Percentiles rank a stretch among this genome's conserved stretches.
phyloP scores from a whole-genome alignment of 2,329 filamentous ascomycete species.

The Trichoderma lentiforme region DNA sequence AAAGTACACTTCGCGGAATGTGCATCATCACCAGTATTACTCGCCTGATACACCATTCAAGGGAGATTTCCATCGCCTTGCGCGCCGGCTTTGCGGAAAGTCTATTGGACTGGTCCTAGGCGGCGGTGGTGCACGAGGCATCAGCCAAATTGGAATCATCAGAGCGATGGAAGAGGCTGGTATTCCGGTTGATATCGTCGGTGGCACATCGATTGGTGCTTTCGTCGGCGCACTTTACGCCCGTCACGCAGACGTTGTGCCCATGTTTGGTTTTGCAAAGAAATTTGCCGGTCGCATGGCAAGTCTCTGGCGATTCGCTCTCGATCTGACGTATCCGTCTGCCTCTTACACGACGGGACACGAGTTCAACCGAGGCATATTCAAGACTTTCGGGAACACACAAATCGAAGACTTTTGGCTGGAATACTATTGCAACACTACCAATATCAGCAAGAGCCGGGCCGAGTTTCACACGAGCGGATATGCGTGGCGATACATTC shows the following conservation, averaged over 20 bases:
- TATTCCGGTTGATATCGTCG: constrained; percentile 91
- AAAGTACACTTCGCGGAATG: constrained; percentile 91
- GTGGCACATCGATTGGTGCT: constrained; percentile 92
- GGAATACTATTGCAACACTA: constrained; percentile 98
- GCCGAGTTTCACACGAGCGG: constrained; percentile 92
- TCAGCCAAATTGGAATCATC: constrained; percentile 91
- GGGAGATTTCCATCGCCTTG: constrained; percentile 91
- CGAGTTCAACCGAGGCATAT: constrained; percentile 98
- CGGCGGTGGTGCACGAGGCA: constrained; percentile 86
- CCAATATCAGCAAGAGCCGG: constrained; percentile 93
- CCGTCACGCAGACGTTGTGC: constrained; percentile 91
- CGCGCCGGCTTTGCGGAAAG: constrained; percentile 84
- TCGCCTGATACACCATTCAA: constrained; percentile 91
- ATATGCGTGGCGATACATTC: constrained; percentile 95
- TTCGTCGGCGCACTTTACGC: constrained; percentile 96
- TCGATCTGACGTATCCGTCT: constrained; percentile 94
- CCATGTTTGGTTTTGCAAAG: constrained; percentile 94
- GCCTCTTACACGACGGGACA: constrained; percentile 97
- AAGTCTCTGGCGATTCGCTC: constrained; percentile 96
- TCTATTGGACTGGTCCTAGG: constrained; percentile 92
- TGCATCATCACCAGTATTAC: constrained; percentile 86
- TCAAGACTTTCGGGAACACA: constrained; percentile 94
- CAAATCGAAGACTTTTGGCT: constrained; percentile 99
- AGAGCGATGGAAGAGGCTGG: constrained; percentile 92
- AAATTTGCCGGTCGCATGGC: constrained; percentile 99